Evolutionary conservation across 2,329 filamentous ascomycete species (phyloP).

Genomic region (Aspergillus felis): DNA sequence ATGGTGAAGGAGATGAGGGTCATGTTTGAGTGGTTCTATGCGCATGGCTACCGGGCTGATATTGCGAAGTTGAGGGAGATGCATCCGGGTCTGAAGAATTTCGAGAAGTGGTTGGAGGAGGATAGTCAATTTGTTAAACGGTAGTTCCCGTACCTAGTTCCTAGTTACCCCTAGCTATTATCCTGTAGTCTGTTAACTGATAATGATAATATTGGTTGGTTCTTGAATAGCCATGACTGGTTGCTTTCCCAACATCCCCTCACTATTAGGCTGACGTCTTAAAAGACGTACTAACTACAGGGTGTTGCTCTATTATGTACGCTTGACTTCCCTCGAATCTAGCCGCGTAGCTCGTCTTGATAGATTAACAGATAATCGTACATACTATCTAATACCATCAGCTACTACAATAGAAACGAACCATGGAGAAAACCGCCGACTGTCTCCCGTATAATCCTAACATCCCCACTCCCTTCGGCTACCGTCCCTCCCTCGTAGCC

Average conservation of each 20-base stretch:
- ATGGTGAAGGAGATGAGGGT: background rate
- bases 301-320: too few relatives aligned
- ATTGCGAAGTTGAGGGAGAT: constrained; percentile 39
- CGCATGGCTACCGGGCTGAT: constrained; percentile 47
- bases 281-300: too few relatives aligned
- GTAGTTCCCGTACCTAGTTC: too few relatives aligned
- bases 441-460: background rate
- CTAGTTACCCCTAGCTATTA: too few relatives aligned
- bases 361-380: too few relatives aligned
- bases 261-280: too few relatives aligned
- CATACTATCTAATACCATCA: too few relatives aligned
- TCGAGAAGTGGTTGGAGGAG: constrained; percentile 47
- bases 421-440: background rate
- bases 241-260: too few relatives aligned
- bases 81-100: constrained; percentile 46
- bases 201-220: too few relatives aligned
- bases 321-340: too few relatives aligned
- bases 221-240: background rate
- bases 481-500: constrained; percentile 1
- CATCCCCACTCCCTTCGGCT: constrained; percentile 6
- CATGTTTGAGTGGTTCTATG: constrained; percentile 52
- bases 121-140: constrained; percentile 39
- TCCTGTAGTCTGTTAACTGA: too few relatives aligned
- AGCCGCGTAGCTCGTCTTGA: too few relatives aligned
- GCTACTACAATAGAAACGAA: background rate